Percentiles rank a stretch among this genome's conserved stretches.
phyloP scores from a whole-genome alignment of 441 rosid genomes.

The Metrosideros polymorpha region DNA sequence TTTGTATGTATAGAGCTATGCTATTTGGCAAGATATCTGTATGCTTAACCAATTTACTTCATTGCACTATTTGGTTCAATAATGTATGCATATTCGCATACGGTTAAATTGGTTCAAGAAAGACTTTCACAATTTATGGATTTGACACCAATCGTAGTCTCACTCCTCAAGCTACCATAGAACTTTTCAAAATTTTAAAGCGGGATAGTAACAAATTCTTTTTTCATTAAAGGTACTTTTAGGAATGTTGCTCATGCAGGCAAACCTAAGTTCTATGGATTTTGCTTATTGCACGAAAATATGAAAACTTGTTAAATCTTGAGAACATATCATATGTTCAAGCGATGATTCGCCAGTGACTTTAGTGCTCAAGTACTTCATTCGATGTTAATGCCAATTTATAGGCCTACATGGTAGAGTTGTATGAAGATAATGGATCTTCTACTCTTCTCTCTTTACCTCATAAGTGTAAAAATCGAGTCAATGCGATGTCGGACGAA shows the following conservation, averaged over 20 bases:
- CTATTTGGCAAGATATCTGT: background rate
- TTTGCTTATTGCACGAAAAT: background rate
- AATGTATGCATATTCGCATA: constrained; percentile 94
- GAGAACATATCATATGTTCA: background rate
- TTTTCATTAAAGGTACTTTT: constrained; percentile 62
- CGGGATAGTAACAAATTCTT: constrained; percentile 67
- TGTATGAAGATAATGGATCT: constrained; percentile 93
- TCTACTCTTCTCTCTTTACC: too few species aligned
- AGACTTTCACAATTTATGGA: constrained; percentile 87
- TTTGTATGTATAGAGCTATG: too few species aligned
- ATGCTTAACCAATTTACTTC: background rate
- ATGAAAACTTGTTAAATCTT: background rate
- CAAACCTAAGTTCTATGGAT: background rate
- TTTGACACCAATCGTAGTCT: constrained; percentile 67
- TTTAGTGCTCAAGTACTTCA: background rate
- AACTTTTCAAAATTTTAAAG: constrained; percentile 64
- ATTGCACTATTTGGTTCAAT: constrained; percentile 81
- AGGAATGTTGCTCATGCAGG: too few species aligned
- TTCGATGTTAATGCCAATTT: background rate
- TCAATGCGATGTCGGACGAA: too few species aligned
- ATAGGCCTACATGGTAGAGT: constrained; percentile 91
- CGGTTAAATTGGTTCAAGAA: constrained; percentile 96
- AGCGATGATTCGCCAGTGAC: too few species aligned
- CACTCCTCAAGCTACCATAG: constrained; percentile 72
- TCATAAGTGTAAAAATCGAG: background rate